Percentiles rank a stretch among this genome's conserved stretches.
Evolutionary conservation across 352 stramenopile species (phyloP).

Genomic region (Pythium sp.): DNA sequence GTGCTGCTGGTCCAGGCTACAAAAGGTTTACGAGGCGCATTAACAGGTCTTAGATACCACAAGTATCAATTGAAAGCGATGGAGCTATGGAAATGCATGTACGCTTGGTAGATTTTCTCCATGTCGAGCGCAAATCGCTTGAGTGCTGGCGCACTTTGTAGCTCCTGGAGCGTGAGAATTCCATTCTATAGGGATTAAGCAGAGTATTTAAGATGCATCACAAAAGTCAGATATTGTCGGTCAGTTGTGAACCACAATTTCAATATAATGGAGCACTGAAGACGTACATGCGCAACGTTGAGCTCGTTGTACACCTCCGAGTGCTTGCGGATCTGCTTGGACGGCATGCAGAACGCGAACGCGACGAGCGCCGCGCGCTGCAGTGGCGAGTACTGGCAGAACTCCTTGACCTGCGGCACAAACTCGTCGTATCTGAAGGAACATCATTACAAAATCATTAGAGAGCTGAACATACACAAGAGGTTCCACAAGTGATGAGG

Average conservation of each 20-base stretch:
- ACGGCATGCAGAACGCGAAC: conserved; percentile 70
- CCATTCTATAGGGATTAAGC: conserved; percentile 36
- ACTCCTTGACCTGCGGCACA: conserved; percentile 57
- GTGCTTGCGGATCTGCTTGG: conserved; percentile 45
- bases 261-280: neutral
- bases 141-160: conserved; percentile 42
- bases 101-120: conserved; percentile 62
- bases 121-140: conserved; percentile 65
- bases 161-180: conserved; percentile 63
- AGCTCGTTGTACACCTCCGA: conserved; percentile 78
- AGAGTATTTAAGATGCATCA: neutral
- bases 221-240: neutral
- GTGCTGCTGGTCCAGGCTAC: conserved; percentile 68
- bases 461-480: too few species aligned
- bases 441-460: too few species aligned
- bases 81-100: conserved; percentile 14
- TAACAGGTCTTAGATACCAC: neutral
- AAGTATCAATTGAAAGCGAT: neutral
- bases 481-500: neutral
- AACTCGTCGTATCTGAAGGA: conserved; percentile 58
- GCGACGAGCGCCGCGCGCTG: conserved; percentile 61
- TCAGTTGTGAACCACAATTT: neutral
- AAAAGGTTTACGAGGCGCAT: neutral
- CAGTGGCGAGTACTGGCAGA: conserved; percentile 66
- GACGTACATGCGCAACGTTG: conserved; percentile 60